Base-by-base conservation (phyloP, 129 eudicot species). In the Apium graveolens region DNA sequence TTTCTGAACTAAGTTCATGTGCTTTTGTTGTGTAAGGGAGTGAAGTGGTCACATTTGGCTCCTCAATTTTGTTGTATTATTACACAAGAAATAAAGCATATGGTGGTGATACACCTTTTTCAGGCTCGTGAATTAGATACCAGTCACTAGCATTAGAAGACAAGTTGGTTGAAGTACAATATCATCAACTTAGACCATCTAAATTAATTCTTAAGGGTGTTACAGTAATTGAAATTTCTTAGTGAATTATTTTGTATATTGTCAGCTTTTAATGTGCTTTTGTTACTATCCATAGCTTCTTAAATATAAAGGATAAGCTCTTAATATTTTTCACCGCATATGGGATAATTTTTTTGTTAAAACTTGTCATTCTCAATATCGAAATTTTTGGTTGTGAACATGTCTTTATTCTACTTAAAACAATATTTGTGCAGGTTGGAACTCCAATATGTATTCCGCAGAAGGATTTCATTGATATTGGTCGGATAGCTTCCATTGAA, bases 401-500 rank as follows among this genome's bases (percentile, higher is more conserved):
- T n/a, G 20, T 78, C 75, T 83, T 72, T 39, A 73, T 35, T 26
- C n/a, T 53, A 60, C 37, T 74, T 44, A 11, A 39, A 48, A 46
- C 45, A 39, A 11, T 37, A 48, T 71, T 7, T 70, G 63, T 78
- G 65, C 89, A 94, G 98, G 77, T 94, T 78, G 98, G 98, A 62
- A 91, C 98, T 84, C 98, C 98, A 21, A 86, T 94, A 66, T 94
- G 98, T 81, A 86, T 94, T 76, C 98, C 97, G 35, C 84, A 82
- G 72, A 89, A 78, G 83, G 97, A 94, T 0, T 91, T 89, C 73
- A 87, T 94, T 73, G 96, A 90, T 70, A 94, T 94, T 84, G 98
- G 98, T 18, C 88, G 93, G 32, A 90, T 94, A 65, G 92, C 97
- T 75, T 94, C 98, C 11, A 91, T 94, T 75, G 98, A 94, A 81